A percentile compares a stretch with the other conserved stretches of the same genome.
phyloP scores from a whole-genome alignment of 257 asterid species.

The Solanum lignicaule region DNA sequence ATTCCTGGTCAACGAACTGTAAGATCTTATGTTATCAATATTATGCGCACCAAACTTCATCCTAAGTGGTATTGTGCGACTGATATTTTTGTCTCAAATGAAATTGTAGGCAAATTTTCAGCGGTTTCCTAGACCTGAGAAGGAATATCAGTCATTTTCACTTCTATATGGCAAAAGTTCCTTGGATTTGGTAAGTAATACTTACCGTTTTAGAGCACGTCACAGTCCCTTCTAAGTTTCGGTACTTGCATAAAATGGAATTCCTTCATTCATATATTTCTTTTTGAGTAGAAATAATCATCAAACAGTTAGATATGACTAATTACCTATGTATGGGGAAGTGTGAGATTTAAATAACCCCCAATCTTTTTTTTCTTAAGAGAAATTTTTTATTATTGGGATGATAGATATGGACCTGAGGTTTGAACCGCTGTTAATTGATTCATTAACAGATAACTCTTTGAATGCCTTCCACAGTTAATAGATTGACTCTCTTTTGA shows the following conservation, averaged over 20 bases:
- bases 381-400: not conserved
- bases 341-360: not conserved
- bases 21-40: conserved; percentile 18
- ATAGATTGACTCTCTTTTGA: not conserved
- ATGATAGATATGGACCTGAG: not conserved
- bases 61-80: not conserved
- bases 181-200: conserved; percentile 56
- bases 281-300: not conserved
- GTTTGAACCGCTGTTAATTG: not conserved
- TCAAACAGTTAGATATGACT: not conserved
- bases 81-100: not conserved
- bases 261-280: not conserved
- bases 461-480: not conserved
- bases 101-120: conserved; percentile 44
- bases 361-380: not conserved
- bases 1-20: conserved; percentile 81
- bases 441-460: not conserved
- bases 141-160: conserved; percentile 77
- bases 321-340: not conserved
- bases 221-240: not conserved
- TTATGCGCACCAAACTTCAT: not conserved
- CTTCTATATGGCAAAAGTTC: conserved; percentile 50
- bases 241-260: not conserved
- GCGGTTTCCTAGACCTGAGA: conserved; percentile 70
- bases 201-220: not conserved